phyloP scores from a whole-genome alignment of 2,329 filamentous ascomycete species.

The Phialocephala subalpina region DNA sequence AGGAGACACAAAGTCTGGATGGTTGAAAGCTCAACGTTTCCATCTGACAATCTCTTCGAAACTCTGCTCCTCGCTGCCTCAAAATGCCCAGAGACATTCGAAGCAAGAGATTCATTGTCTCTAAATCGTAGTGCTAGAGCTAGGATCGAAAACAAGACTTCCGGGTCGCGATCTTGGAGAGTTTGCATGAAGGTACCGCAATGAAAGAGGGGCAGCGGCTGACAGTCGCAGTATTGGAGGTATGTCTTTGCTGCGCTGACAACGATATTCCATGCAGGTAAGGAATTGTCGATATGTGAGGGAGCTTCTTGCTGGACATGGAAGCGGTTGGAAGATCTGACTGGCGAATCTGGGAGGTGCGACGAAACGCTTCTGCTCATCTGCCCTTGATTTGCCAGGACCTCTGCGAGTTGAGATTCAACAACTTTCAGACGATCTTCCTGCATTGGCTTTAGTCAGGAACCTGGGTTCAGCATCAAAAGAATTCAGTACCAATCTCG shows the following conservation, averaged over 20 bases:
- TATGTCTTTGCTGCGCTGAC: constrained; percentile 51
- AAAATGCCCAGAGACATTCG: constrained; percentile 46
- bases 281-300: constrained; percentile 34
- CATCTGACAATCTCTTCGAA: constrained; percentile 46
- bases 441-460: constrained; percentile 17
- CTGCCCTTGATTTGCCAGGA: constrained; percentile 36
- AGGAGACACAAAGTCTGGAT: constrained; percentile 49
- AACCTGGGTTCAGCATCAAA: neutral
- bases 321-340: constrained; percentile 9
- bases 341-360: constrained; percentile 27
- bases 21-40: constrained; percentile 48
- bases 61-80: constrained; percentile 44
- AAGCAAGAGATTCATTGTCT: constrained; percentile 37
- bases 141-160: constrained; percentile 47
- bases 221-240: constrained; percentile 56
- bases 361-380: constrained; percentile 22
- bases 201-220: constrained; percentile 57
- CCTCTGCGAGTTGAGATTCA: constrained; percentile 41
- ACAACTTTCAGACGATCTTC: constrained; percentile 40
- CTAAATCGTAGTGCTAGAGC: constrained; percentile 54
- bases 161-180: constrained; percentile 47
- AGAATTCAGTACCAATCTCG: neutral
- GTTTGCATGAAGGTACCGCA: constrained; percentile 49
- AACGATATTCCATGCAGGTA: constrained; percentile 50
- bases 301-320: constrained; percentile 10